Evolutionary conservation across 768 basidiomycete species (phyloP), one percentile per base, ranked within the genome.

Genomic region (Gyrodon lividus): DNA sequence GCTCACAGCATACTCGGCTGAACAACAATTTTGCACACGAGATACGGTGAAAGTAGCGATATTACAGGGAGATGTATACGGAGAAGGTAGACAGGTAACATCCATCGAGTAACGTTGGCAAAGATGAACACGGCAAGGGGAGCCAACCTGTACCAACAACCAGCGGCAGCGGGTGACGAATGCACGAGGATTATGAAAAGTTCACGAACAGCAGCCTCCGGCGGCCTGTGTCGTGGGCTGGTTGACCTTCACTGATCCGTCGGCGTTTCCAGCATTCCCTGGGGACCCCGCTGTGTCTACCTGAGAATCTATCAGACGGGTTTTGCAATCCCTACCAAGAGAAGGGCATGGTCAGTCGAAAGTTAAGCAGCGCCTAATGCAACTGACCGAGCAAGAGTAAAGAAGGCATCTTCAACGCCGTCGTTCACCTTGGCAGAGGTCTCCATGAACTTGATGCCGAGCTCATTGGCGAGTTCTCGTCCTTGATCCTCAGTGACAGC

Each of bases 341-440:
- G 24, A 33, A 35, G 34, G 19, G 50, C 52, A 10, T 23, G 28
- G 16, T 19, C 40, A 13, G 30, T 20, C 40, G 46, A 31, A 20
- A 20, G 8, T 16, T 16, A 40, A 24, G 45, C 17, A 4, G 39
- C 26, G 26, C 30, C 22, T 23, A n/a, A 31, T 22, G 38, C 44
- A 42, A 75, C 85, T 57, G 55, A 96, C 95, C 94, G 84, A 26
- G 97, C 94, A 50, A 98, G 81, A 4, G 89, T 90, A 72, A 98
- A 97, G 81, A 99, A 99, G 12, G 96, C 96, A 61, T 98, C 93
- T 74, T 99, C 97, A 31, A 99, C 97, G 52, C 93, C 93, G 46
- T 96, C 93, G 69, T 98, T 98, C 41, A 89, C 81, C 76, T 98
- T 98, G 34, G 97, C 97, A 16, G 89, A 92, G 14, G 97, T 99